These are phyloP conservation scores for Trichoderma afroharzianum DNA, from an alignment of 2,329 filamentous ascomycete species.

Conservation along the genomic window DNA sequence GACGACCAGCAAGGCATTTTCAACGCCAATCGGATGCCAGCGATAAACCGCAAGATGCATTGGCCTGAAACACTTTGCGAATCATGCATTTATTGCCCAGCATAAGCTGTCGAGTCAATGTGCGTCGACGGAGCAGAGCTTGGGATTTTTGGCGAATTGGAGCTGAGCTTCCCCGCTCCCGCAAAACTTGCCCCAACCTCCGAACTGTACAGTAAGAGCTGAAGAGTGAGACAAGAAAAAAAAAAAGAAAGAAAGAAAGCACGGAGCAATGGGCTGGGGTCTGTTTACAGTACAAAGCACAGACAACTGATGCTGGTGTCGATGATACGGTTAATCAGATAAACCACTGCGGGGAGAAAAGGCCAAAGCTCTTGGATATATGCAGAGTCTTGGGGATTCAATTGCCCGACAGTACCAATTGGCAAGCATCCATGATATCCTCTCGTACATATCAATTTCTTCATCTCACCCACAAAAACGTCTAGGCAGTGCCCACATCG, in stretches of 20 bases:
- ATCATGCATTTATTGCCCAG: background rate
- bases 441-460: background rate
- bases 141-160: background rate
- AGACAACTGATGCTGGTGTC: background rate
- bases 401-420: background rate
- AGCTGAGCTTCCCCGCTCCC: background rate
- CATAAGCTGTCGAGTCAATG: background rate
- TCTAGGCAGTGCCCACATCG: background rate
- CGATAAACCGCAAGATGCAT: background rate
- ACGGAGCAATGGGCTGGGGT: background rate
- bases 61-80: background rate
- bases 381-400: background rate
- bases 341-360: background rate
- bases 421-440: background rate
- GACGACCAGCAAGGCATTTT: background rate
- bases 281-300: background rate
- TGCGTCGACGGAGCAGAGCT: background rate
- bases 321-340: background rate
- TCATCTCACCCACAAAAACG: background rate
- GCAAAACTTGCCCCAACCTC: background rate
- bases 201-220: background rate
- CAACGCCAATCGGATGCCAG: background rate
- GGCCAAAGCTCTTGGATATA: background rate
- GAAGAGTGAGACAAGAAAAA: background rate
- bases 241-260: background rate